These are phyloP conservation scores for Nigrograna mackinnonii DNA, from an alignment of 2,329 filamentous ascomycete species.

Conservation along the genomic window DNA sequence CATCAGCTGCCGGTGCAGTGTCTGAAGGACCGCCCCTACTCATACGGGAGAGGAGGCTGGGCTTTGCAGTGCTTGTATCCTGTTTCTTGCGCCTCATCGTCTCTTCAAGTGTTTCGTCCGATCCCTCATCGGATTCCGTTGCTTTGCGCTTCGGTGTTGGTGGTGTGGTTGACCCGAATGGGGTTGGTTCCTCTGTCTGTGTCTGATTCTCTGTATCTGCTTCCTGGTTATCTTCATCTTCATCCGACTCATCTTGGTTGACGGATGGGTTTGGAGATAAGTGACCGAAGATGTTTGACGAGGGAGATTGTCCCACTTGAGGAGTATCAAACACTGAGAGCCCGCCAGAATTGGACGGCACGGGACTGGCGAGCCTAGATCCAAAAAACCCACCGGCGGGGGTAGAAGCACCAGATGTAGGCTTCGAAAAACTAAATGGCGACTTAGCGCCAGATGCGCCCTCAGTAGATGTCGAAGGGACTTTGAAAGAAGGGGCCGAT, in stretches of 20 bases:
- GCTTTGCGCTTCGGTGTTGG: background rate
- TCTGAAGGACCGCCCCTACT: slow-evolving; percentile 8
- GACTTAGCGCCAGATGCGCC: background rate
- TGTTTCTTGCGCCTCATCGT: slow-evolving; percentile 22
- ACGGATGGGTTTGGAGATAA: slow-evolving; percentile 36
- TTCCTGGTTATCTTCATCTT: slow-evolving; percentile 15
- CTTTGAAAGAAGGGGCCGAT: slow-evolving; percentile 21
- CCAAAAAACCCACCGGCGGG: slow-evolving; percentile 22
- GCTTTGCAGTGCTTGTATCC: slow-evolving; percentile 15
- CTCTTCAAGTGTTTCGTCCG: slow-evolving; percentile 21
- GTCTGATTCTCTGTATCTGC: slow-evolving; percentile 8
- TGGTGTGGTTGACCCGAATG: no score
- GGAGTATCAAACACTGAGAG: slow-evolving; percentile 35
- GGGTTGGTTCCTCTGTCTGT: slow-evolving; percentile 11
- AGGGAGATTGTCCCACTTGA: slow-evolving; percentile 19
- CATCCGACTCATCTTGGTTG: slow-evolving; percentile 24
- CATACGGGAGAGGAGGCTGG: slow-evolving; percentile 31
- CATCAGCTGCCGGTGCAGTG: background rate
- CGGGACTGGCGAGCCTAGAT: slow-evolving; percentile 31
- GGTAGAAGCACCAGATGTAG: slow-evolving; percentile 23
- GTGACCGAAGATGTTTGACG: slow-evolving; percentile 36
- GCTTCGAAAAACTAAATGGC: slow-evolving; percentile 3
- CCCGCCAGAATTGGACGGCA: slow-evolving; percentile 29
- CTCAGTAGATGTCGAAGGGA: slow-evolving; percentile 7
- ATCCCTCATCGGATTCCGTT: slow-evolving; percentile 26